These are phyloP conservation scores for Xylariales sp. DNA, from an alignment of 2,329 filamentous ascomycete species.

Conservation along the genomic window DNA sequence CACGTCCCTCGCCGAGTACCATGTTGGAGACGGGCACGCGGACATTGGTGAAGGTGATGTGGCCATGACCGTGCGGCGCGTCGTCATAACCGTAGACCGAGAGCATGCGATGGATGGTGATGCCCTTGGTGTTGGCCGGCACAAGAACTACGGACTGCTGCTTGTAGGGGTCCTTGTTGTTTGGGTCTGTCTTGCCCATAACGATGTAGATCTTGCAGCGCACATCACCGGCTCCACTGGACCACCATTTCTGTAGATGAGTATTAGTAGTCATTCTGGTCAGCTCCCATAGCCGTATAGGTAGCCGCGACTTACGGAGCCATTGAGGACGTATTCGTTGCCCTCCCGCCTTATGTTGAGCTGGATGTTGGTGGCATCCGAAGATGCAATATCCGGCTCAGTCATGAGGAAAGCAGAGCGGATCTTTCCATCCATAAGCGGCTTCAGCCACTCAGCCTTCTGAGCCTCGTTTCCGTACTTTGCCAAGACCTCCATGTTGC, in stretches of 20 bases:
- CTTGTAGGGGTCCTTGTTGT: constrained; percentile 72
- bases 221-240: constrained; percentile 87
- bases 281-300: no score
- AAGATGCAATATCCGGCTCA: constrained; percentile 82
- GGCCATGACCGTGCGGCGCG: constrained; percentile 95
- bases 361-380: constrained; percentile 90
- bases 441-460: constrained; percentile 78
- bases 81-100: constrained; percentile 95
- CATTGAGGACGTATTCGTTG: constrained; percentile 87
- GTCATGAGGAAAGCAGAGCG: constrained; percentile 93
- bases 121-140: constrained; percentile 72
- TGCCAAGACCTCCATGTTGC: constrained; percentile 92
- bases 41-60: constrained; percentile 85
- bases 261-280: no score
- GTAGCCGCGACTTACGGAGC: constrained; percentile 57
- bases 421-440: constrained; percentile 79
- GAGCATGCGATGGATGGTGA: constrained; percentile 92
- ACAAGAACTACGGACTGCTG: constrained; percentile 95
- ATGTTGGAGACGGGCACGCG: constrained; percentile 80
- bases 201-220: constrained; percentile 92
- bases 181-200: constrained; percentile 86
- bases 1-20: constrained; percentile 86
- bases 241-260: constrained; percentile 99
- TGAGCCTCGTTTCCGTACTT: constrained; percentile 85
- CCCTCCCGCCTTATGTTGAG: constrained; percentile 79